Percentiles rank a stretch among this genome's conserved stretches.
phyloP scores from a whole-genome alignment of 2,329 filamentous ascomycete species.

The Claviceps fusiformis region DNA sequence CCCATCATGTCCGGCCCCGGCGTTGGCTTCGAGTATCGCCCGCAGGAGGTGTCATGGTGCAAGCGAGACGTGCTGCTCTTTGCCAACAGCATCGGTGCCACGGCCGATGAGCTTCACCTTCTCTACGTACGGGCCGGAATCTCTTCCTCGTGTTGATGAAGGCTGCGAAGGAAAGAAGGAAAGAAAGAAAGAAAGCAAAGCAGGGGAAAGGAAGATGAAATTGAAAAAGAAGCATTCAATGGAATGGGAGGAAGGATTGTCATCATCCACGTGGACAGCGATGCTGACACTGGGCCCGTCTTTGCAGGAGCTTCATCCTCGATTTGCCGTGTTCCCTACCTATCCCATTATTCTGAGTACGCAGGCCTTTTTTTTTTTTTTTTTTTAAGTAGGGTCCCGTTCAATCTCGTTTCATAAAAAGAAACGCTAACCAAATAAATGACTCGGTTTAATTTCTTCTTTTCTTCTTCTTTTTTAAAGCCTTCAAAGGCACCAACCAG shows the following conservation, averaged over 20 bases:
- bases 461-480: slow-evolving; percentile 13
- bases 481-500: slow-evolving; percentile 64
- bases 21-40: slow-evolving; percentile 68
- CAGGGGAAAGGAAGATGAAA: not conserved
- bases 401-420: no score
- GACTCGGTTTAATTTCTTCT: no score
- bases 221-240: not conserved
- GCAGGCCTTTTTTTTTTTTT: slow-evolving; percentile 11
- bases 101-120: slow-evolving; percentile 79
- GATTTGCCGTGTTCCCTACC: slow-evolving; percentile 79
- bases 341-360: slow-evolving; percentile 69
- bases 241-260: no score
- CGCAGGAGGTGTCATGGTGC: slow-evolving; percentile 65
- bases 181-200: not conserved
- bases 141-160: not conserved
- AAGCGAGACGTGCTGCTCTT: slow-evolving; percentile 85
- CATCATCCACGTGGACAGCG: not conserved
- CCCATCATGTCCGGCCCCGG: slow-evolving; percentile 32
- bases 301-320: slow-evolving; percentile 66
- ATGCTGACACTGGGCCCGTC: not conserved
- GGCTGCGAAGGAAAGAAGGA: no score
- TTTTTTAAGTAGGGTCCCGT: not conserved
- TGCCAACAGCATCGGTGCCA: slow-evolving; percentile 76
- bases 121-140: slow-evolving; percentile 51
- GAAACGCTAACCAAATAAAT: no score